Evolutionary conservation across 192 early-diverging fungal genomes (phyloP), one percentile per base, ranked within the genome.

Genomic region (Chytriomyces sp.): DNA sequence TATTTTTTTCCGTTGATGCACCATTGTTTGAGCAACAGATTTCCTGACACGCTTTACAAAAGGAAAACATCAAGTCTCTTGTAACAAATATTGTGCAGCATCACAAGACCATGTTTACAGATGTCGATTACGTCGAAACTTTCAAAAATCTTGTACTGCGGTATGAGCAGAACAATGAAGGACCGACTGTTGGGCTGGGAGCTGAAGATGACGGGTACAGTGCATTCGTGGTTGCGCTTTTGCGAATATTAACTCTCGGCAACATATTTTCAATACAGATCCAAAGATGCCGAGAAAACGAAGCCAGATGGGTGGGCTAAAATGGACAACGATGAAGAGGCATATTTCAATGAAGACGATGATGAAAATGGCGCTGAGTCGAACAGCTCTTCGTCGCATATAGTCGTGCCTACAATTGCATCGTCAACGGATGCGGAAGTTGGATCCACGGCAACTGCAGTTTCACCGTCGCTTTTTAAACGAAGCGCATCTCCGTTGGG

Each of bases 1-100:
- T 92, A 2, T 96, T 92, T 76, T 86, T 96, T 45, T 94, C 95
- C 65, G 82, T 97, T 64, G 91, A 96, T 72, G 91, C 91, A 16
- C 92, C 88, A 79, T 89, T 97, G 69, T 85, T 88, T 23, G 84
- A 77, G 59, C 89, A 91, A 91, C 85, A 62, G 72, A 8, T 9
- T 23, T 23, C 7, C 18, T 26, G n/a, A 53, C 50, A 45, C 26
- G 49, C 11, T 66, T 67, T 57, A 20, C 6, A 50, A n/a, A 5
- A 85, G 80, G 81, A 78, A 64, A 81, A 91, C 74, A 83, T 89
- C 63, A 91, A 94, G 75, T 76, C 86, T 5, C 75, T 98, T 62
- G 82, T 97, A 24, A 76, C 86, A 23, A 91, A 96, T 78, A 75
- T 97, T 47, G 87, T 91, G 16, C 83, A 86, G 6, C 79, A 87